Percentiles rank a stretch among this genome's conserved stretches.
Evolutionary conservation across 1,139 yeast species (phyloP).

Genomic region (Yamadazyma siamensis): DNA sequence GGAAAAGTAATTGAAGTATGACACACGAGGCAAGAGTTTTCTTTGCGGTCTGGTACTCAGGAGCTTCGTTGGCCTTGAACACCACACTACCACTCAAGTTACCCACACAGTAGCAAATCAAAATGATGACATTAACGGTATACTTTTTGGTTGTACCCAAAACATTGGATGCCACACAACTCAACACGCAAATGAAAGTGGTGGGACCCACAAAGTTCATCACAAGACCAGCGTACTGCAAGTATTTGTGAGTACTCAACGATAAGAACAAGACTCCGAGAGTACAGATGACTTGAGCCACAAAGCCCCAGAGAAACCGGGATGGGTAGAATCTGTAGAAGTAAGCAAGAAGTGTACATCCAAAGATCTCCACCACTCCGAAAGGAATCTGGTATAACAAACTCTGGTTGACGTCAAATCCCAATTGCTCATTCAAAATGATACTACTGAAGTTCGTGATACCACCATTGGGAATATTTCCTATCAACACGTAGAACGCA

Average conservation of each 20-base stretch:
- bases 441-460: conserved; percentile 41
- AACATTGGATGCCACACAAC: conserved; percentile 51
- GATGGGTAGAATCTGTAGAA: conserved; percentile 23
- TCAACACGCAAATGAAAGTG: conserved; percentile 45
- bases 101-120: conserved; percentile 64
- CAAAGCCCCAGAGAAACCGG: conserved; percentile 40
- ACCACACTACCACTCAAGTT: conserved; percentile 72
- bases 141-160: conserved; percentile 71
- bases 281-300: conserved; percentile 32
- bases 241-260: conserved; percentile 33
- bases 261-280: conserved; percentile 46
- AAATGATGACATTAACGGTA: conserved; percentile 54
- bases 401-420: conserved; percentile 26
- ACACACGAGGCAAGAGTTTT: conserved; percentile 31
- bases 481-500: conserved; percentile 21
- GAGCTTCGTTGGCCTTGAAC: conserved; percentile 51
- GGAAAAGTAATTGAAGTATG: conserved; percentile 18
- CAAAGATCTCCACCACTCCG: conserved; percentile 38
- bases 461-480: conserved; percentile 36
- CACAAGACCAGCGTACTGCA: conserved; percentile 40
- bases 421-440: conserved; percentile 41
- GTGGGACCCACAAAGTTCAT: conserved; percentile 26
- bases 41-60: conserved; percentile 47
- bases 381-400: conserved; percentile 31
- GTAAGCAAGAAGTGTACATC: conserved; percentile 29